Base-by-base conservation (phyloP, 176 grass and related monocot genomes). In the Tuctoria greenei region DNA sequence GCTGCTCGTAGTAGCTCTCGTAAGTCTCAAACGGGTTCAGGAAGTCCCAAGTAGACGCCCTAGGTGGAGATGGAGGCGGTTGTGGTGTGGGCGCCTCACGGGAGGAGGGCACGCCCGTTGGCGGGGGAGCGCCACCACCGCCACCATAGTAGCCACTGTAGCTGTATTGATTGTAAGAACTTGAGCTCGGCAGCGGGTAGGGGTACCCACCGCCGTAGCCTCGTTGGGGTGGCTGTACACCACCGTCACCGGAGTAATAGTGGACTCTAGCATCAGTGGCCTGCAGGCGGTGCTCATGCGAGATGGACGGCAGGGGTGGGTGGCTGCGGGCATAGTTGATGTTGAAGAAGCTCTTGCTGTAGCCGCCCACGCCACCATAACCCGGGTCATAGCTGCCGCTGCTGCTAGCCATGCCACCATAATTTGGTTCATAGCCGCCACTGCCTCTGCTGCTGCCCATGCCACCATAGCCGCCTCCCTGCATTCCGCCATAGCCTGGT, bases 31-130 rank as follows among this genome's bases (percentile, higher is more conserved):
- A 99, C 8, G 92, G 96, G 46, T 99, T 92, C 44, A 99, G 62
- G 50, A 99, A 99, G 34, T 99, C 96, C 96, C 96, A 99, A 31
- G 96, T 85, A 37, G 96, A 99, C 69, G 89, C 85, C 49, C 84
- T 91, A 1, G 96, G 96, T 2, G 95, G 89, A 61, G 96, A 95
- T 21, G 95, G 92, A 52, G 92, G 92, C 7, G 86, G 83, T 0
- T 88, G 92, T 4, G 83, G 83, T 0, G 80, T 43, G 2, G 25
- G 68, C 5, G 83, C 67, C 79, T 79, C 84, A 0, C 81, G 77
- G 35, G 91, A 84, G 36, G 87, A 38, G 14, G 79, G 75, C 28
- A 83, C 69, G 46, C 70, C 55, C 12, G 47, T 66, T 15, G 81
- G 81, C 55, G 73, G 76, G 25, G 87, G 84, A 63, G 81, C 68